Evolutionary conservation across 192 early-diverging fungal genomes (phyloP), one percentile per base, ranked within the genome.

Genomic region (Linnemannia schmuckeri): DNA sequence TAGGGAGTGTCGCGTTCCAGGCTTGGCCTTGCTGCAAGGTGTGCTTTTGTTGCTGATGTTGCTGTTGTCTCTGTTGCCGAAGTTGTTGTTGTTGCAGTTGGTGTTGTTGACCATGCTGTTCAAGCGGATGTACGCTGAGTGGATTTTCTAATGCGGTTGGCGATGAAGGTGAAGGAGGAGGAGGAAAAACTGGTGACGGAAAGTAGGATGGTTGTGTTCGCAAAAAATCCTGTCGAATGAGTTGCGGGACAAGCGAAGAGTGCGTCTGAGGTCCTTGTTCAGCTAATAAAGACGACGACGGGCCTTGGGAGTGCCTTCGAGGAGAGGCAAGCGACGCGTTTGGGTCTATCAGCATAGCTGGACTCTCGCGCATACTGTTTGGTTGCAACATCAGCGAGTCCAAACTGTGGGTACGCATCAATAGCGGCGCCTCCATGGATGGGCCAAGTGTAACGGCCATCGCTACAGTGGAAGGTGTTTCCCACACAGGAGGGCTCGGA

Each of bases 371-470:
- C 30, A 44, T 15, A 8, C 9, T 52, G 18, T 10, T 40, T 30
- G 30, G 72, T 8, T 68, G 79, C 72, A 72, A 76, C 24, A 54
- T 71, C 18, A 70, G 22, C 24, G 80, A 82, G 13, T 82, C 80
- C 68, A 82, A 35, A n/a, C 80, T 82, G n/a, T 82, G 35, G 24
- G 72, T 40, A 49, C 80, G 80, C 57, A 76, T 54, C 37, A 82
- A 33, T 46, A 61, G 22, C 7, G 80, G 74, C 17, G 80, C 73
- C 30, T 27, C 46, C 12, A 24, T 38, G n/a, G 57, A 38, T 9
- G 75, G 37, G 10, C 38, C 40, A 41, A 37, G 54, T 1, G 38
- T 27, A n/a, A 30, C 17, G 5, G 75, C 35, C 24, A 76, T 38
- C 20, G 54, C 30, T 6, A 33, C 40, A 40, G 75, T 22, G 4